These are phyloP conservation scores for Mucor plumbeus DNA, from an alignment of 371 early-diverging fungal genomes.

Conservation along the genomic window DNA sequence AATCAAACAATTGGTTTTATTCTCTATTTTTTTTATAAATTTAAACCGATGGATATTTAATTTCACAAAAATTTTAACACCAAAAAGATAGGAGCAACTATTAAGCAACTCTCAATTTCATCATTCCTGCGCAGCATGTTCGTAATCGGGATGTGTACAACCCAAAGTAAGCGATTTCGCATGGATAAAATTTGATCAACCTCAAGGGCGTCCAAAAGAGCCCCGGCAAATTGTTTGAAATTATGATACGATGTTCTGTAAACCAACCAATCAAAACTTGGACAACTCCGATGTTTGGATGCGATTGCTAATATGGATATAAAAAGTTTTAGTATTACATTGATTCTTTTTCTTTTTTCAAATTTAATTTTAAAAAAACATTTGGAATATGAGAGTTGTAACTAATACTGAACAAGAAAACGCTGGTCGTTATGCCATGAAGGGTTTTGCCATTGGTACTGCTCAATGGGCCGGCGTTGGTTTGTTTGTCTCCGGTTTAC, in stretches of 20 bases:
- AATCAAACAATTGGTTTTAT: neutral
- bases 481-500: slow-evolving; percentile 47
- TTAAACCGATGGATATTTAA: neutral
- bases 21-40: neutral
- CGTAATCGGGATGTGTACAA: neutral
- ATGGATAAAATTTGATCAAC: slow-evolving; percentile 1
- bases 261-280: neutral
- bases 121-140: neutral
- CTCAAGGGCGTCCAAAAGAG: neutral
- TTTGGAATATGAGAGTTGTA: slow-evolving; percentile 49
- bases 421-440: slow-evolving; percentile 55
- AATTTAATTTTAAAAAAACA: slow-evolving; percentile 11
- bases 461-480: slow-evolving; percentile 60
- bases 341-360: slow-evolving; percentile 8
- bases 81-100: neutral
- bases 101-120: neutral
- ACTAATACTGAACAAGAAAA: slow-evolving; percentile 50
- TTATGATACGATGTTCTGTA: slow-evolving; percentile 4
- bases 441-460: slow-evolving; percentile 53
- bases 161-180: neutral
- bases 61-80: too few relatives aligned
- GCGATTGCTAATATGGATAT: neutral
- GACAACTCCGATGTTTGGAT: neutral
- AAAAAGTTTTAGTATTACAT: slow-evolving; percentile 2
- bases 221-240: slow-evolving; percentile 10